Evolutionary conservation across 2,329 filamentous ascomycete genomes (phyloP).

Genomic region (Paraconiothyrium brasiliense): DNA sequence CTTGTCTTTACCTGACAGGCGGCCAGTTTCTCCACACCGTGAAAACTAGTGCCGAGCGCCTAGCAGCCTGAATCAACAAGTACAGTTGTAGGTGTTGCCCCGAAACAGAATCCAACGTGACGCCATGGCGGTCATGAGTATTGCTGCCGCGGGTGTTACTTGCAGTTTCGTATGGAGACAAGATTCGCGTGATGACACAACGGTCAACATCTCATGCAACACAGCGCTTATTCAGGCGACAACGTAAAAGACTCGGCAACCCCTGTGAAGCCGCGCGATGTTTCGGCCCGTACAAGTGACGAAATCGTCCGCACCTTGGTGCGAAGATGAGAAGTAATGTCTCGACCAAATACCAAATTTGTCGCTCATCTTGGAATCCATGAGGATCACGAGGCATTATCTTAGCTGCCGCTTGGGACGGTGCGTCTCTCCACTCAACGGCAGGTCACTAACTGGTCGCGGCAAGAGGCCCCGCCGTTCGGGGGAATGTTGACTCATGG

Average conservation of each 20-base stretch:
- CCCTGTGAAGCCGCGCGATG: neutral
- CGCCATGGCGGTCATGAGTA: neutral
- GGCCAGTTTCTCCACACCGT: slow-evolving; percentile 1
- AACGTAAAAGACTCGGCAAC: neutral
- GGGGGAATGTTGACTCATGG: slow-evolving; percentile 8
- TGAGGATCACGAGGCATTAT: slow-evolving; percentile 9
- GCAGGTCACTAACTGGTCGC: neutral
- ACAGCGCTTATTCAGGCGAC: neutral
- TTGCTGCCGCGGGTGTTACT: neutral
- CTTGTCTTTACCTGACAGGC: neutral
- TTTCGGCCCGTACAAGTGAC: neutral
- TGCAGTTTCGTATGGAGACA: neutral
- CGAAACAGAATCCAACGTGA: neutral
- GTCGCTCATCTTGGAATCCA: slow-evolving; percentile 1
- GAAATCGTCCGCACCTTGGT: neutral
- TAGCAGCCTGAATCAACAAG: neutral
- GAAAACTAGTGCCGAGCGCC: neutral
- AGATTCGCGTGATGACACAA: neutral
- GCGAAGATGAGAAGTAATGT: slow-evolving; percentile 4
- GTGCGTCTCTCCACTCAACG: neutral
- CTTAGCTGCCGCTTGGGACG: slow-evolving; percentile 5
- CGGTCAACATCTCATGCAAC: neutral
- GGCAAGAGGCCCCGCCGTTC: neutral
- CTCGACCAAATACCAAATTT: neutral
- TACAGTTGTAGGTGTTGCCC: neutral